Evolutionary conservation across 2,329 filamentous ascomycete genomes (phyloP).

Genomic region (Dichotomopilus funicola): DNA sequence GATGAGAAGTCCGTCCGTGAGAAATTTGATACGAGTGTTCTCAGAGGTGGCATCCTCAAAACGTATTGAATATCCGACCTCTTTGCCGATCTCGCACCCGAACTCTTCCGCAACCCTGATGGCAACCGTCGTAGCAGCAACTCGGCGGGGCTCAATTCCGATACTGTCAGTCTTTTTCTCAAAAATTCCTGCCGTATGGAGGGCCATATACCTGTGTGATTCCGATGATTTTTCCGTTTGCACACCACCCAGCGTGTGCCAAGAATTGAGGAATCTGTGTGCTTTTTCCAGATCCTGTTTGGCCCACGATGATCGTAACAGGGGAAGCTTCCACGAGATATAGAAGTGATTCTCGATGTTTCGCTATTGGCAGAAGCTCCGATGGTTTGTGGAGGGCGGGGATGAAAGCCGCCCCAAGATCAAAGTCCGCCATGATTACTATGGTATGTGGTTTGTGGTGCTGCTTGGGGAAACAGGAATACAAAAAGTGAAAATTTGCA

Average conservation of each 20-base stretch:
- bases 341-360: slow-evolving; percentile 70
- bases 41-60: slow-evolving; percentile 89
- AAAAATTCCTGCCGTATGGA: background rate
- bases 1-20: slow-evolving; percentile 88
- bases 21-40: slow-evolving; percentile 83
- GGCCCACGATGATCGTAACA: slow-evolving; percentile 83
- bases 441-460: background rate
- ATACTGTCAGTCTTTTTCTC: background rate
- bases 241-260: slow-evolving; percentile 82
- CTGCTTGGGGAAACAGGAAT: background rate
- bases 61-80: slow-evolving; percentile 86
- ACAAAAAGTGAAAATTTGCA: background rate
- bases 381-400: slow-evolving; percentile 81
- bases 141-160: slow-evolving; percentile 67
- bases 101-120: slow-evolving; percentile 84
- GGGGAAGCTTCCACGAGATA: slow-evolving; percentile 81
- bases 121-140: slow-evolving; percentile 87
- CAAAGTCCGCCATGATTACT: slow-evolving; percentile 48
- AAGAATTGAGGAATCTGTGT: slow-evolving; percentile 93
- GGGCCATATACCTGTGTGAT: slow-evolving; percentile 71
- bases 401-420: slow-evolving; percentile 57
- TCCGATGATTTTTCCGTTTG: slow-evolving; percentile 73
- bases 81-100: slow-evolving; percentile 77
- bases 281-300: slow-evolving; percentile 92
- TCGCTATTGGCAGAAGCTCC: slow-evolving; percentile 77